These are phyloP conservation scores for Lentinus brumalis DNA, from an alignment of 768 basidiomycete genomes.

Conservation along the genomic window DNA sequence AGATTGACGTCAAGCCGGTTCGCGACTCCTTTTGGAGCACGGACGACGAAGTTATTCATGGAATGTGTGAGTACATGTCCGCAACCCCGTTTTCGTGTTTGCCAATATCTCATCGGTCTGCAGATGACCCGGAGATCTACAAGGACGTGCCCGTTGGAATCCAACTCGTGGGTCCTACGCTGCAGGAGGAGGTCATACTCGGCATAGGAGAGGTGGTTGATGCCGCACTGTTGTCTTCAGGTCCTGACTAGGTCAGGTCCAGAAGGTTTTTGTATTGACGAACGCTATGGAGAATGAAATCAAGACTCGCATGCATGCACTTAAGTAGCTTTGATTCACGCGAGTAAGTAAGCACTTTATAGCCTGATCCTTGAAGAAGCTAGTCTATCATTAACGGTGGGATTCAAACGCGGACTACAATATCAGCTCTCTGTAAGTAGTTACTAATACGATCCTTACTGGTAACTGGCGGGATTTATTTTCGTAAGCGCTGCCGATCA, in stretches of 20 bases:
- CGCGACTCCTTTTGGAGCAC: conserved; percentile 41
- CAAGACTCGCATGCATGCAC: no score
- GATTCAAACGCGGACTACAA: no score
- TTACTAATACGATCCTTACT: no score
- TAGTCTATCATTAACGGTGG: no score
- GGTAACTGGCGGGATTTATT: neutral
- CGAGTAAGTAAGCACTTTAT: no score
- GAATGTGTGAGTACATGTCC: conserved; percentile 41
- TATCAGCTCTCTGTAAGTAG: no score
- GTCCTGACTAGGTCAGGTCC: no score
- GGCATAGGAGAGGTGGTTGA: conserved; percentile 33
- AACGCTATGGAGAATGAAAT: no score
- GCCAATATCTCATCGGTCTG: neutral
- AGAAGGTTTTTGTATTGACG: neutral
- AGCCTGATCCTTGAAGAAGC: no score
- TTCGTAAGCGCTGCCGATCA: neutral
- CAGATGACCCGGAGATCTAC: conserved; percentile 45
- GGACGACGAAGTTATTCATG: conserved; percentile 42
- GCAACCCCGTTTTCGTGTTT: neutral
- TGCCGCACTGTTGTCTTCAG: conserved; percentile 18
- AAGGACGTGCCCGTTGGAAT: conserved; percentile 35
- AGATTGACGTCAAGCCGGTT: conserved; percentile 36
- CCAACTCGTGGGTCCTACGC: conserved; percentile 37
- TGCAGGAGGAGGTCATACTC: conserved; percentile 42
- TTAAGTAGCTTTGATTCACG: no score